Percentiles rank a stretch among this genome's conserved stretches.
Evolutionary conservation across 768 basidiomycete genomes (phyloP).

Genomic region (Thelephora ganbajun): DNA sequence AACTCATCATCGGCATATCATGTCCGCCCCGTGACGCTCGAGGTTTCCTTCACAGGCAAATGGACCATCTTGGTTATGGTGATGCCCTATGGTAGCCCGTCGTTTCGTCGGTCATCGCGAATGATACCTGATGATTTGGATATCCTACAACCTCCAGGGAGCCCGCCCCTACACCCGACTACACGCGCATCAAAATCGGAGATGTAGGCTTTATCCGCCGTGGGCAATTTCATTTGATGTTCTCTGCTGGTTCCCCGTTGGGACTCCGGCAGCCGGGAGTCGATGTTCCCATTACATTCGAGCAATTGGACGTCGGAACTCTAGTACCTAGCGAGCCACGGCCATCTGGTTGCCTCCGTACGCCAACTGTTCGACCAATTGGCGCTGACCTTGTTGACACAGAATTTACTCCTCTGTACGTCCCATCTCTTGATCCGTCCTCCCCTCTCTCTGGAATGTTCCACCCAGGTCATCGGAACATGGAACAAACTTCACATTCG

Average conservation of each 20-base stretch:
- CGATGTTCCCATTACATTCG: conserved; percentile 4
- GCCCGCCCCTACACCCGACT: too few species aligned
- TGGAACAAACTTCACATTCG: neutral
- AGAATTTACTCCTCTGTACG: neutral
- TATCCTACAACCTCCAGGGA: too few species aligned
- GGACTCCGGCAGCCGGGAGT: neutral
- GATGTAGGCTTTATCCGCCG: conserved; percentile 3
- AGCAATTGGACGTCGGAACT: neutral
- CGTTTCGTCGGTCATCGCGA: too few species aligned
- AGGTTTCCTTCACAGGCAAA: too few species aligned
- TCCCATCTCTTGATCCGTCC: too few species aligned
- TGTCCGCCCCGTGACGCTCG: too few species aligned
- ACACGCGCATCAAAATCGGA: neutral
- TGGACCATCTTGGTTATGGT: too few species aligned
- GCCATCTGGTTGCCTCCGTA: neutral
- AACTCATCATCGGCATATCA: too few species aligned
- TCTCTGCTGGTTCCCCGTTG: neutral
- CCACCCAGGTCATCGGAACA: too few species aligned
- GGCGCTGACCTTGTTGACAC: neutral
- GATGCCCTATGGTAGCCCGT: too few species aligned
- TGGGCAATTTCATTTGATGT: conserved; percentile 2
- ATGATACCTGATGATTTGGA: too few species aligned
- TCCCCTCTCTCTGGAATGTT: too few species aligned
- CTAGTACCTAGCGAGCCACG: neutral
- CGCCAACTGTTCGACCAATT: neutral